Base-by-base conservation (phyloP, 2,329 filamentous ascomycete genomes). In the Plectosphaerella cucumerina region DNA sequence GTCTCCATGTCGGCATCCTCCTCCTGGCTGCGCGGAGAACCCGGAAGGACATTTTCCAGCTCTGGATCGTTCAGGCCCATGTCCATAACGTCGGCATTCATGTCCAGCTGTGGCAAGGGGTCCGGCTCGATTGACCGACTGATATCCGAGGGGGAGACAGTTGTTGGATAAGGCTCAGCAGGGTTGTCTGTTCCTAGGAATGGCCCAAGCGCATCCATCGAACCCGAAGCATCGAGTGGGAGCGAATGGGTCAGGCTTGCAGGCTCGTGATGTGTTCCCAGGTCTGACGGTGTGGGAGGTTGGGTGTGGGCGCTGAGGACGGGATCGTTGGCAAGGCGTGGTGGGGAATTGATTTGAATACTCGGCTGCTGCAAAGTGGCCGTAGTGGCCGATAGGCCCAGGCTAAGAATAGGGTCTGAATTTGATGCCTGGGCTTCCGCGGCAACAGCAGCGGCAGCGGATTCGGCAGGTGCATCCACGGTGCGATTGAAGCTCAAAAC, bases 91-190 rank as follows among this genome's bases (percentile, higher is more conserved):
- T 54, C 51, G 15, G 53, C 46, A 14, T 53, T 59, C 39, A 42
- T 12, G n/a, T 42, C n/a, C 5, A 42, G 18, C 11, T n/a, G 39
- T 12, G 35, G 35, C 9, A 37, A n/a, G n/a, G n/a, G 35, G 5
- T 56, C 57, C 4, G 60, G 53, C 31, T 61, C 64, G 20, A 59
- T 53, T 5, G 61, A 61, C 35, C 60, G 63, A 39, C 60, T 68
- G 14, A 73, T 67, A 35, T 68, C 69, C 17, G 70, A 68, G 5
- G 69, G 64, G n/a, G 69, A 69, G 21, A 73, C 58, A 2, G 70
- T 71, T 11, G 59, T 54, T n/a, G 60, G 61, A 3, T 63, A 58
- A 2, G 59, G 23, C 17, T 62, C 53, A 9, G 55, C 56, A 11
- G 48, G n/a, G 11, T 31, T 31, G 26, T 52, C 57, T 17, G 56